A percentile compares a stretch with the other conserved stretches of the same genome.
Conservation (phyloP, 345 rosid species). For the Populus pruinosa region DNA sequence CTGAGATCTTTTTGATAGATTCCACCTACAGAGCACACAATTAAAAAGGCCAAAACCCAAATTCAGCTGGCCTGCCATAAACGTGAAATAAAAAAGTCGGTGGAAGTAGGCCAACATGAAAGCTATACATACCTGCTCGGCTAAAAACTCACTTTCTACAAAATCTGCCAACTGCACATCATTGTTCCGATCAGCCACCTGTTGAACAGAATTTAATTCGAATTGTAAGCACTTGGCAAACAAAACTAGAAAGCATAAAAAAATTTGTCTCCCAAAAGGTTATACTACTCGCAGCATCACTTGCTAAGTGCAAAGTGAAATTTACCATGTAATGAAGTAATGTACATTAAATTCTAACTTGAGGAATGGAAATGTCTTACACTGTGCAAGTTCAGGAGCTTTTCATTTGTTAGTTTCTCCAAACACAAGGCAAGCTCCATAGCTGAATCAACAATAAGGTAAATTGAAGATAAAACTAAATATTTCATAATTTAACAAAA, state of each 20-base stretch:
- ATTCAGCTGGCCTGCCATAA: background rate
- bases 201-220: background rate
- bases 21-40: constrained; percentile 13
- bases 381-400: constrained; percentile 24
- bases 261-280: background rate
- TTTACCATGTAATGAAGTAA: background rate
- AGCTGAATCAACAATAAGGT: constrained; percentile 14
- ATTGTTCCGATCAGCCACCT: constrained; percentile 20
- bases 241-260: background rate
- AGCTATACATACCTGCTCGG: constrained; percentile 29
- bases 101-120: background rate
- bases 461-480: background rate
- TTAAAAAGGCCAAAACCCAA: background rate
- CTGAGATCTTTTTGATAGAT: constrained; percentile 29
- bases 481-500: background rate
- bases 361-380: constrained; percentile 10
- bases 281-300: background rate
- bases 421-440: constrained; percentile 33
- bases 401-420: constrained; percentile 29
- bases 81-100: background rate
- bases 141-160: constrained; percentile 22
- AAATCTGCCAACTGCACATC: constrained; percentile 30
- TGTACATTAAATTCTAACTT: background rate
- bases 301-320: background rate
- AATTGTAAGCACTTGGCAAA: background rate